Evolutionary conservation across 352 stramenopile species (phyloP).

Genomic region (Phytophthora sojae): DNA sequence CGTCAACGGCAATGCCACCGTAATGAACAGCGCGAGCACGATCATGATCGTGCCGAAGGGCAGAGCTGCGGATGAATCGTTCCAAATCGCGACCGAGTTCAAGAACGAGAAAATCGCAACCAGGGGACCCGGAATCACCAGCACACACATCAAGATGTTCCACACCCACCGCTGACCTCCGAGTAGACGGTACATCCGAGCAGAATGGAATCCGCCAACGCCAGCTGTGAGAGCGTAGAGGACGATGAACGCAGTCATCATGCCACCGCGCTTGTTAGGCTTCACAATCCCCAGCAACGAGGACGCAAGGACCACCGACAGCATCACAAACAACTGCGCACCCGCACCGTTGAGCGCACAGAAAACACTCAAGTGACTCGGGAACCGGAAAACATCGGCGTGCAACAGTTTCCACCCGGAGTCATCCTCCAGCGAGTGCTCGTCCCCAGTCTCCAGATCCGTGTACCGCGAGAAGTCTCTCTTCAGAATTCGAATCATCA

Average conservation of each 20-base stretch:
- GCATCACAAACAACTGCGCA: constrained; percentile 95
- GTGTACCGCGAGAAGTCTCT: constrained; percentile 98
- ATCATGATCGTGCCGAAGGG: constrained; percentile 97
- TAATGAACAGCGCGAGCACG: constrained; percentile 92
- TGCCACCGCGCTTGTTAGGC: constrained; percentile 92
- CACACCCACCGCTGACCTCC: constrained; percentile 95
- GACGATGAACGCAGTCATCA: constrained; percentile 95
- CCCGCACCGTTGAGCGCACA: constrained; percentile 93
- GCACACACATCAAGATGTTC: constrained; percentile 93
- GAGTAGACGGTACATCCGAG: constrained; percentile 95
- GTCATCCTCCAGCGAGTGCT: constrained; percentile 91
- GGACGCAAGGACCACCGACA: constrained; percentile 91
- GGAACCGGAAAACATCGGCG: constrained; percentile 97
- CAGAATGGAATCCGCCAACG: constrained; percentile 94
- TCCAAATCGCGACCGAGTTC: constrained; percentile 95
- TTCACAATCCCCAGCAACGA: constrained; percentile 94
- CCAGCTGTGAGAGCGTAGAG: constrained; percentile 95
- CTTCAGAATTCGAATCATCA: constrained; percentile 97
- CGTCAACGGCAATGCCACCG: constrained; percentile 94
- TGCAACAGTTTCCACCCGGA: constrained; percentile 98
- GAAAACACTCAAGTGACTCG: constrained; percentile 92
- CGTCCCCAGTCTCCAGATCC: constrained; percentile 92
- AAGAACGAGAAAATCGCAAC: constrained; percentile 94
- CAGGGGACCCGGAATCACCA: constrained; percentile 93
- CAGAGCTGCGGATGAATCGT: constrained; percentile 96